These are phyloP conservation scores for Debaryomyces subglobosus DNA, from an alignment of 1,139 yeast genomes.

Conservation along the genomic window DNA sequence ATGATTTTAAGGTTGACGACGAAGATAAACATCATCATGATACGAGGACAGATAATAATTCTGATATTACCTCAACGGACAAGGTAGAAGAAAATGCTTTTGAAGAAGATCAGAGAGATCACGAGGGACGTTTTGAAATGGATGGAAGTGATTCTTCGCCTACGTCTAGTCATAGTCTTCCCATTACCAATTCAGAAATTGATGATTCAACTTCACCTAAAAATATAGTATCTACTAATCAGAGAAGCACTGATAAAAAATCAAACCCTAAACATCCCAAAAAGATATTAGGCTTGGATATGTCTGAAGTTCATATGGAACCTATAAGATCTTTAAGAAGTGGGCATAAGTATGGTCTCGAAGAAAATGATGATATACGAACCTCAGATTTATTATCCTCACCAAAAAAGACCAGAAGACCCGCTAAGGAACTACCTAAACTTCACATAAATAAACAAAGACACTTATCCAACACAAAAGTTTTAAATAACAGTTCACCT, in stretches of 20 bases:
- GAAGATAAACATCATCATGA: not conserved
- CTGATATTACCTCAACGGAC: not conserved
- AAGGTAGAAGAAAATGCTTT: not conserved
- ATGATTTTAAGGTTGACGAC: not conserved
- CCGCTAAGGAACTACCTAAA: not conserved
- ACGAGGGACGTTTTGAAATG: not conserved
- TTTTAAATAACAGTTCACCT: constrained; percentile 2
- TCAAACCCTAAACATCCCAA: constrained; percentile 8
- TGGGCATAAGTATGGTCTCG: constrained; percentile 24
- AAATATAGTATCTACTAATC: not conserved
- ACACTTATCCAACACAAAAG: not conserved
- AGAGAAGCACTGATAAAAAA: not conserved
- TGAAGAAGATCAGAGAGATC: not conserved
- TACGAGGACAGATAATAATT: not conserved
- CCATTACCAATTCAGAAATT: not conserved
- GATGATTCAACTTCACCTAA: not conserved
- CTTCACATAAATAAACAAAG: constrained; percentile 5
- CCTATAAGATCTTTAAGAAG: constrained; percentile 26
- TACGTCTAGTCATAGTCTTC: not conserved
- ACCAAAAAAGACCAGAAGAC: not conserved
- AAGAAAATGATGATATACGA: not conserved
- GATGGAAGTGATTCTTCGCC: not conserved
- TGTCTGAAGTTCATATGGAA: constrained; percentile 23
- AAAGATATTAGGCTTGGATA: constrained; percentile 25
- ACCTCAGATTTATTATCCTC: not conserved